These are phyloP conservation scores for Pilatotrama ljubarskyi DNA, from an alignment of 768 basidiomycete genomes.

Conservation along the genomic window DNA sequence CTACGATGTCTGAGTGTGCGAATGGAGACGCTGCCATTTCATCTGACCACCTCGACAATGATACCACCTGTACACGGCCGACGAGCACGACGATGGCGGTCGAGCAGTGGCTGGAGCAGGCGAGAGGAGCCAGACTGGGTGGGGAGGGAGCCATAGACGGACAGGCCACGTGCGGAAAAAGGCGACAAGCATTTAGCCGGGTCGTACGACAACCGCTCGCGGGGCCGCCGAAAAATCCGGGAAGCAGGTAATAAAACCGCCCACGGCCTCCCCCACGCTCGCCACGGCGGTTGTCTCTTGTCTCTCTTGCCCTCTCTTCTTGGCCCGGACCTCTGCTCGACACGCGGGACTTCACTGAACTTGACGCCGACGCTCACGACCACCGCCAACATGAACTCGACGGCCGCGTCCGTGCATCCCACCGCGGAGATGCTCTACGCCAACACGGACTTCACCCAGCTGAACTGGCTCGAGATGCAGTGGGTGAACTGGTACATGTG, in stretches of 20 bases:
- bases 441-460: conserved; percentile 55
- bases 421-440: conserved; percentile 52
- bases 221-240: conserved; percentile 2
- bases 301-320: neutral
- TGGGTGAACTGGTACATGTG: conserved; percentile 88
- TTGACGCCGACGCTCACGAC: neutral
- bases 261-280: neutral
- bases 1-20: neutral
- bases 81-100: neutral
- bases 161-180: conserved; percentile 11
- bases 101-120: conserved; percentile 17
- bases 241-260: conserved; percentile 8
- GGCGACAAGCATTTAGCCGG: conserved; percentile 3
- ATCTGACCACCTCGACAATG: neutral
- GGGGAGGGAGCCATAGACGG: neutral
- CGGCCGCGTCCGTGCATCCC: conserved; percentile 21
- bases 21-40: neutral
- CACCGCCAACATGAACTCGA: conserved; percentile 26
- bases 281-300: conserved; percentile 14
- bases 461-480: conserved; percentile 71
- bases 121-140: conserved; percentile 11
- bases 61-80: neutral
- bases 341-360: neutral
- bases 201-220: conserved; percentile 17
- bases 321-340: neutral